Conservation (phyloP, 1,139 yeast genomes). For the Torulaspora pretoriensis region DNA sequence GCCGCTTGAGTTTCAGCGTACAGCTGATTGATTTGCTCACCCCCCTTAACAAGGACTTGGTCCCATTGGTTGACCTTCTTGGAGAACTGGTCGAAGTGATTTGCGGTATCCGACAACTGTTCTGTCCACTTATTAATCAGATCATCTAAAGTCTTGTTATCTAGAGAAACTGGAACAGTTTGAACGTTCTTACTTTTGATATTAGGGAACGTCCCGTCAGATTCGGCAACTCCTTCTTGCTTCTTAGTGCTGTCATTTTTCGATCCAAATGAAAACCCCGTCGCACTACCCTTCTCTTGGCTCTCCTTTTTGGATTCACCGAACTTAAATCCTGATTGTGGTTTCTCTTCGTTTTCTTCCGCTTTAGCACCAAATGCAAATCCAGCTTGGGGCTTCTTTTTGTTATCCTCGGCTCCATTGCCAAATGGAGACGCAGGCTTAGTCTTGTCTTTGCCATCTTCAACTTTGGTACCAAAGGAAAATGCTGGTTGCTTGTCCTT, state of each 20-base stretch:
- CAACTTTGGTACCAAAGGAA: conserved; percentile 9
- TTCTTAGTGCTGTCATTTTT: conserved; percentile 5
- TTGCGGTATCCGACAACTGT: conserved; percentile 69
- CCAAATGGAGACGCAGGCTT: conserved; percentile 18
- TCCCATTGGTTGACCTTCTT: conserved; percentile 81
- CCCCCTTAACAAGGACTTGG: conserved; percentile 72
- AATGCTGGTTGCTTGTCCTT: conserved; percentile 3
- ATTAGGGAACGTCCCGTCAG: conserved; percentile 22
- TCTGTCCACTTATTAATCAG: conserved; percentile 90
- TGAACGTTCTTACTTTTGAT: conserved; percentile 45
- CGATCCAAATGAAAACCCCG: conserved; percentile 29
- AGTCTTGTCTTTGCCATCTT: neutral
- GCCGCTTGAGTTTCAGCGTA: conserved; percentile 78
- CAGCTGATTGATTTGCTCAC: conserved; percentile 75
- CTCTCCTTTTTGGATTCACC: conserved; percentile 26
- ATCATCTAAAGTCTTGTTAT: conserved; percentile 90
- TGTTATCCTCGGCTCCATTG: neutral
- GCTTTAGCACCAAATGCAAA: conserved; percentile 22
- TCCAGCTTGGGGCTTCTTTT: conserved; percentile 4
- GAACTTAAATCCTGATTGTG: conserved; percentile 14
- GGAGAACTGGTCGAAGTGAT: conserved; percentile 74
- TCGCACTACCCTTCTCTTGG: conserved; percentile 21
- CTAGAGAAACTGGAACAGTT: conserved; percentile 71
- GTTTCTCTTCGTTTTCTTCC: conserved; percentile 14
- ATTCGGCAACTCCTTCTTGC: conserved; percentile 23